These are phyloP conservation scores for Striga hermonthica DNA, from an alignment of 305 asterid species.

Conservation along the genomic window DNA sequence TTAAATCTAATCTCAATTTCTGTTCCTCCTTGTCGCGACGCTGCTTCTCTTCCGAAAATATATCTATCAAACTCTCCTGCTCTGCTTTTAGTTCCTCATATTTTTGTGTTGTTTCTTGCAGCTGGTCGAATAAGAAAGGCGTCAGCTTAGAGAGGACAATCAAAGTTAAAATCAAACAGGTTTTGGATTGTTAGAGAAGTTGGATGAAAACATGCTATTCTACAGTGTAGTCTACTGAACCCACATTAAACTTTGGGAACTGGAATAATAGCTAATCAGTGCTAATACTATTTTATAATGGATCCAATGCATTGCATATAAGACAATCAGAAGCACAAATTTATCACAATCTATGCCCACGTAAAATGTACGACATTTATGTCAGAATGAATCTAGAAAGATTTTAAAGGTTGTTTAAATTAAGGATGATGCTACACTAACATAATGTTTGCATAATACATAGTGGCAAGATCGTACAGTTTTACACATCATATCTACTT, in stretches of 20 bases:
- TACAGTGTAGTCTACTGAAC: neutral
- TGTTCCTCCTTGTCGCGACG: constrained; percentile 81
- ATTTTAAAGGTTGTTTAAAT: no score
- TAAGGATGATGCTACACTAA: no score
- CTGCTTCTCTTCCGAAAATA: constrained; percentile 88
- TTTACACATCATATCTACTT: no score
- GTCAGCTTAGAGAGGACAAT: constrained; percentile 13
- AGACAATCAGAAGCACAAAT: no score
- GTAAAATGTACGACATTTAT: no score
- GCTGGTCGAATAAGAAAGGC: constrained; percentile 42
- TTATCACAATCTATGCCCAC: no score
- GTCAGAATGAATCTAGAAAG: no score
- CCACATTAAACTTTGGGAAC: neutral
- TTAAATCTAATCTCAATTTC: constrained; percentile 57
- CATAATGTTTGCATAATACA: no score
- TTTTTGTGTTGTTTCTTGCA: constrained; percentile 44
- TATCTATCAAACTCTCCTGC: constrained; percentile 67
- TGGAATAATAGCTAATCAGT: neutral
- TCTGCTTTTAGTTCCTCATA: constrained; percentile 61
- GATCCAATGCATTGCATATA: no score
- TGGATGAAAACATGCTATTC: neutral
- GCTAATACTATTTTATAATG: no score
- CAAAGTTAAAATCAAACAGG: neutral
- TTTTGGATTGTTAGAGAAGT: neutral
- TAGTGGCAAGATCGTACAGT: no score